Base-by-base conservation (phyloP, 768 basidiomycete species). In the Rhizopogon vesiculosus region DNA sequence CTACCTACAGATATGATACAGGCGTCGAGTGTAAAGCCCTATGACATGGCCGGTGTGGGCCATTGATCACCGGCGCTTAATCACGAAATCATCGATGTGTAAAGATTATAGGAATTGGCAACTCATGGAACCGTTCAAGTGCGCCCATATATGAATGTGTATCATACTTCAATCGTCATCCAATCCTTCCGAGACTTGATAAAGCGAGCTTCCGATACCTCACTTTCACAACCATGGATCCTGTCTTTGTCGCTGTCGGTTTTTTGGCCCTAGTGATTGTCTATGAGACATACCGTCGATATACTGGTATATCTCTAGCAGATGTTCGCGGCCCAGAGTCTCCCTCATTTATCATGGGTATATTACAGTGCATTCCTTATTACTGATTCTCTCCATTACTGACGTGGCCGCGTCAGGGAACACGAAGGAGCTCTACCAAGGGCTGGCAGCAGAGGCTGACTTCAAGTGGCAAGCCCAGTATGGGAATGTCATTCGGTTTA, bases 381-480 rank as follows among this genome's bases (percentile, higher is more conserved):
- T 53, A 3, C 38, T 12, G 5, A 12, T 39, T 25, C 7, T 42
- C 45, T 51, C 68, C 69, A 65, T n/a, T 67, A 70, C 46, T 59
- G 42, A 66, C 39, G 7, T 53, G 19, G 6, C 7, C 25, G 1
- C 19, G 9, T 2, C 46, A 71, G 70, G 70, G 10, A 65, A 72
- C 56, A 40, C 70, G 38, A 45, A 56, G 3, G 65, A 73, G n/a
- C 7, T 72, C n/a, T 66, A 61, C 35, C 72, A 64, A 56, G 52
- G 53, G 31, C 61, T 66, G 5, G 61, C 55, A n/a, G 71, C 60
- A 38, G 53, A 64, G 12, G 25, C 58, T 16, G 67, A 72, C 51
- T 66, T 69, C 48, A 58, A 61, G 53, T 71, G 70, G 70, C 64
- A 68, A 42, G 52, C 29, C 4, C 56, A 51, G 19, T 73, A 72